These are phyloP conservation scores for Neodidymelliopsis sp. DNA, from an alignment of 2,329 filamentous ascomycete genomes.

Conservation along the genomic window DNA sequence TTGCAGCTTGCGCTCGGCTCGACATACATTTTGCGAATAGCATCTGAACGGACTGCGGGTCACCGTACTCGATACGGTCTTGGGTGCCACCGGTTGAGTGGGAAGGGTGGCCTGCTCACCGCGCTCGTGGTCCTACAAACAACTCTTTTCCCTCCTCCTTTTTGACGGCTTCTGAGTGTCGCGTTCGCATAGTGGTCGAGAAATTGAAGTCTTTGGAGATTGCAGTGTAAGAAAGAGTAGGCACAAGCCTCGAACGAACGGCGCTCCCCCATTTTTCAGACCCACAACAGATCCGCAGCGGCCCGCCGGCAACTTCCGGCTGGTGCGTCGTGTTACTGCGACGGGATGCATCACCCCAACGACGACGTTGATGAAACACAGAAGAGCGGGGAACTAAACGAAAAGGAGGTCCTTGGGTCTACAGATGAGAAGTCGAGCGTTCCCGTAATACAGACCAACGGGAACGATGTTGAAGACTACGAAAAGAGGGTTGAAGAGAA, in stretches of 20 bases:
- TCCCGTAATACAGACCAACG: background rate
- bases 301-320: slow-evolving; percentile 16
- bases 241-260: too few relatives aligned
- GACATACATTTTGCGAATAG: slow-evolving; percentile 10
- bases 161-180: background rate
- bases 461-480: background rate
- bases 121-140: background rate
- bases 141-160: background rate
- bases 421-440: background rate
- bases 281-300: slow-evolving; percentile 5
- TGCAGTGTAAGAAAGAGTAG: background rate
- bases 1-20: slow-evolving; percentile 10
- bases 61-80: slow-evolving; percentile 9
- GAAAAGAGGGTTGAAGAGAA: background rate
- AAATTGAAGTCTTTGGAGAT: background rate
- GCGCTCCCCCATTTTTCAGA: background rate
- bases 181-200: background rate
- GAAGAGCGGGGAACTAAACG: background rate
- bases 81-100: background rate
- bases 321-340: background rate
- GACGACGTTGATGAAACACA: slow-evolving; percentile 1
- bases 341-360: slow-evolving; percentile 16
- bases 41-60: background rate
- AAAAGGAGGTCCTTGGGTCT: background rate
- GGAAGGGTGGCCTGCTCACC: background rate